These are phyloP conservation scores for Lathyrus tuberosus DNA, from an alignment of 306 rosid genomes.

Conservation along the genomic window DNA sequence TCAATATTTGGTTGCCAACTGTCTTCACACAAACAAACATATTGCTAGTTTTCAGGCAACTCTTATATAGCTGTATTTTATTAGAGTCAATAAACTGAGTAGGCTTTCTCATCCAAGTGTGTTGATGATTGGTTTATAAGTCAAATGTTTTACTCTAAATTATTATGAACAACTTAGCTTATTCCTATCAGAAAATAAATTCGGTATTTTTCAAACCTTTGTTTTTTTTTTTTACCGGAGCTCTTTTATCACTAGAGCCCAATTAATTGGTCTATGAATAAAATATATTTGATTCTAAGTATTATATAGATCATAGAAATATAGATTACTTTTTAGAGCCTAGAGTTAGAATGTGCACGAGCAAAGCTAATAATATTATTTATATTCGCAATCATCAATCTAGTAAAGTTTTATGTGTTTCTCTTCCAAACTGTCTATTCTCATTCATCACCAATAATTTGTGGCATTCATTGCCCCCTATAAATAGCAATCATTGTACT, in stretches of 20 bases:
- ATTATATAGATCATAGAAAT: too few species aligned
- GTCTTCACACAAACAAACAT: constrained; percentile 38
- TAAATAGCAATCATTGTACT: constrained; percentile 41
- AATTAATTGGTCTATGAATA: too few species aligned
- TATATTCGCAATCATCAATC: constrained; percentile 31
- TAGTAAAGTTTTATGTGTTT: constrained; percentile 18
- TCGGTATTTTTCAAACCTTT: too few species aligned
- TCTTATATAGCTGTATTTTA: constrained; percentile 15
- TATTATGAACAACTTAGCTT: too few species aligned
- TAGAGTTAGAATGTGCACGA: constrained; percentile 34
- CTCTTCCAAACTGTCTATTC: constrained; percentile 10
- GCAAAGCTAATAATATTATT: constrained; percentile 31
- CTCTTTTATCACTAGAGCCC: too few species aligned
- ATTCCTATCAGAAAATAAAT: too few species aligned
- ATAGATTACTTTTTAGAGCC: too few species aligned
- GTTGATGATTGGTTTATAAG: background rate
- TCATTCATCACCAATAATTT: constrained; percentile 36
- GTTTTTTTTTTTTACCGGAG: too few species aligned
- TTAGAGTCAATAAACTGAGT: background rate
- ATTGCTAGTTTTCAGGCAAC: constrained; percentile 11
- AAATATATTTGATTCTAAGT: too few species aligned
- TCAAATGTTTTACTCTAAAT: too few species aligned
- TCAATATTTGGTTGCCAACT: constrained; percentile 55
- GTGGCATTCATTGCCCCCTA: constrained; percentile 10
- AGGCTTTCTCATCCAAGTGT: constrained; percentile 11